A percentile compares a stretch with the other conserved stretches of the same genome.
Conservation (phyloP, 192 early-diverging fungal genomes). For the Coemansia interrupta region DNA sequence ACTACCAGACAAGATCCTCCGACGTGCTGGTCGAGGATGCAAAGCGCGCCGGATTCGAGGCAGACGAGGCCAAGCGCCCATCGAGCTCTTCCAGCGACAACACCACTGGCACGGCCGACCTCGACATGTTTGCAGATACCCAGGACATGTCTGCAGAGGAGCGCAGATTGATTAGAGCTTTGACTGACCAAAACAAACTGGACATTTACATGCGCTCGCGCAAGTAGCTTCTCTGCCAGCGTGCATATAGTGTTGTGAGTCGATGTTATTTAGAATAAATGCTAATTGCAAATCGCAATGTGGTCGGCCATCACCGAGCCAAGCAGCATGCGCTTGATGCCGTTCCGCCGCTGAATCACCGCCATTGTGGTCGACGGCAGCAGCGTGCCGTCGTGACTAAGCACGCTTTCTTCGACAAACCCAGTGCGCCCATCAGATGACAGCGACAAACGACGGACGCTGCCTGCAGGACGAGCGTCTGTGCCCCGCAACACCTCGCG, state of each 20-base stretch:
- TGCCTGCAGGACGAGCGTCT: conserved; percentile 29
- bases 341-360: conserved; percentile 22
- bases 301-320: conserved; percentile 49
- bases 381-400: conserved; percentile 28
- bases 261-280: not conserved
- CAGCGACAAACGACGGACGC: conserved; percentile 28
- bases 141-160: conserved; percentile 17
- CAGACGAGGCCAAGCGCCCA: not conserved
- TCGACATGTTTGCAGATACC: conserved; percentile 5
- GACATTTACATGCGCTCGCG: conserved; percentile 36
- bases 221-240: not conserved
- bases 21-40: conserved; percentile 31
- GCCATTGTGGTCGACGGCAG: conserved; percentile 42
- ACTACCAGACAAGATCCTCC: conserved; percentile 31
- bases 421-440: conserved; percentile 10
- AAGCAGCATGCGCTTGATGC: conserved; percentile 28
- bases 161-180: conserved; percentile 10
- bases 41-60: conserved; percentile 14
- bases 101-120: not conserved
- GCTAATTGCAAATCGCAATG: conserved; percentile 34
- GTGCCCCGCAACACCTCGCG: conserved; percentile 39
- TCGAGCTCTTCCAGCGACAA: not conserved
- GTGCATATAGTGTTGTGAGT: not conserved
- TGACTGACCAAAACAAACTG: conserved; percentile 30
- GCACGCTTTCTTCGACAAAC: conserved; percentile 35